Percentiles rank a stretch among this genome's conserved stretches.
These are phyloP conservation scores for Monosporascus ibericus DNA, from an alignment of 2,329 filamentous ascomycete species.

Conservation along the genomic window DNA sequence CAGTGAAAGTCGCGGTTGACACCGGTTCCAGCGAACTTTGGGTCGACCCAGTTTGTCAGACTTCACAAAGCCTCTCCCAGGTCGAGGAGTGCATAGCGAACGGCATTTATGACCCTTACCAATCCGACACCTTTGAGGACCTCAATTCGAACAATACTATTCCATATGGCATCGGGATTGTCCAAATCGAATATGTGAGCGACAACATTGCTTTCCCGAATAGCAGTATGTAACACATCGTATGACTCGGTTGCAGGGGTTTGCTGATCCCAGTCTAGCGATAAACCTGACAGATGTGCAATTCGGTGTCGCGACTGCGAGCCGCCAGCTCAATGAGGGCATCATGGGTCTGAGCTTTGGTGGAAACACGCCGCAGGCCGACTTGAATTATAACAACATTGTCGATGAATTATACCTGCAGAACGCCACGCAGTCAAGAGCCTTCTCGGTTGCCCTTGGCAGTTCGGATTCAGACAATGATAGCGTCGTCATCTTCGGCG, in stretches of 20 bases:
- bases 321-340: constrained; percentile 23
- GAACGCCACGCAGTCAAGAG: constrained; percentile 14
- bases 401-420: constrained; percentile 23
- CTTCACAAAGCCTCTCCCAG: not conserved
- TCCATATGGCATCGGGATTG: constrained; percentile 24
- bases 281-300: constrained; percentile 18
- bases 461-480: constrained; percentile 9
- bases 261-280: constrained; percentile 4
- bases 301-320: constrained; percentile 26
- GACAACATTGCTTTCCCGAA: constrained; percentile 24
- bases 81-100: not conserved
- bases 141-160: constrained; percentile 13
- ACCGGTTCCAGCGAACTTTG: constrained; percentile 15
- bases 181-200: constrained; percentile 20
- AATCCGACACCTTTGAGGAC: constrained; percentile 16
- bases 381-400: constrained; percentile 22
- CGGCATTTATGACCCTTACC: constrained; percentile 6
- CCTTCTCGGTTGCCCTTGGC: constrained; percentile 19
- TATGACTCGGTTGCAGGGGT: not conserved
- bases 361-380: constrained; percentile 10
- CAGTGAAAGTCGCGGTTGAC: constrained; percentile 8
- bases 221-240: constrained; percentile 9
- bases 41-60: constrained; percentile 10
- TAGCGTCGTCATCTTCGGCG: constrained; percentile 29
- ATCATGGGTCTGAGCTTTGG: constrained; percentile 29